Percentiles rank a stretch among this genome's conserved stretches.
Conservation (phyloP, 345 rosid genomes). For the Corymbia maculata region DNA sequence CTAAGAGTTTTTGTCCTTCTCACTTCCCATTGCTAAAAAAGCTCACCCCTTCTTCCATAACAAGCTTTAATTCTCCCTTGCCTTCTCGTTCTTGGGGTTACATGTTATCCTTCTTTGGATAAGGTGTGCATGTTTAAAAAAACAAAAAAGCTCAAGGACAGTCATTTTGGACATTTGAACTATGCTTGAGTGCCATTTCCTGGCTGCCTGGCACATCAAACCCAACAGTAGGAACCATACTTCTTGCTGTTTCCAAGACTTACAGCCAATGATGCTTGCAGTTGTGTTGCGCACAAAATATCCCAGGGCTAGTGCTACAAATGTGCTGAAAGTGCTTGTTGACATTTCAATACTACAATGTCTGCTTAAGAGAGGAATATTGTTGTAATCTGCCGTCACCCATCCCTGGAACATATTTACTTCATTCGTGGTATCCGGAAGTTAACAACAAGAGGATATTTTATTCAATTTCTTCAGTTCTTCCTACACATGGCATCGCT, state of each 20-base stretch:
- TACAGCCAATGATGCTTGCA: not conserved
- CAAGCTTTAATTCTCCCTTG: not conserved
- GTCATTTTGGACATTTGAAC: not conserved
- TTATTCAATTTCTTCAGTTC: not conserved
- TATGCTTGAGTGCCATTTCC: not conserved
- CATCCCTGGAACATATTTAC: not conserved
- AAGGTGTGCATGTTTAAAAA: not conserved
- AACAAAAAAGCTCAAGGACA: not conserved
- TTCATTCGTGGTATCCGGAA: not conserved
- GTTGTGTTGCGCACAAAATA: not conserved
- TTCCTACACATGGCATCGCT: not conserved
- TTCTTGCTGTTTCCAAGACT: not conserved
- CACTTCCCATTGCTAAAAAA: not conserved
- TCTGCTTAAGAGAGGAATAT: not conserved
- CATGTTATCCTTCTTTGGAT: not conserved
- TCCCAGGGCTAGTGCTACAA: not conserved
- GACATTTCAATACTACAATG: not conserved
- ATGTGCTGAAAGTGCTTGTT: not conserved
- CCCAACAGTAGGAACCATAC: not conserved
- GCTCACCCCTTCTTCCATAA: not conserved
- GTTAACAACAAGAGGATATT: not conserved
- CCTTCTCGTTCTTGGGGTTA: not conserved
- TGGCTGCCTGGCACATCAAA: not conserved
- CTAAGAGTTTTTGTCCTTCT: not conserved
- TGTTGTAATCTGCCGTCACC: not conserved